Conservation (phyloP, 2,329 filamentous ascomycete genomes). For the Drechslerella dactyloides region DNA sequence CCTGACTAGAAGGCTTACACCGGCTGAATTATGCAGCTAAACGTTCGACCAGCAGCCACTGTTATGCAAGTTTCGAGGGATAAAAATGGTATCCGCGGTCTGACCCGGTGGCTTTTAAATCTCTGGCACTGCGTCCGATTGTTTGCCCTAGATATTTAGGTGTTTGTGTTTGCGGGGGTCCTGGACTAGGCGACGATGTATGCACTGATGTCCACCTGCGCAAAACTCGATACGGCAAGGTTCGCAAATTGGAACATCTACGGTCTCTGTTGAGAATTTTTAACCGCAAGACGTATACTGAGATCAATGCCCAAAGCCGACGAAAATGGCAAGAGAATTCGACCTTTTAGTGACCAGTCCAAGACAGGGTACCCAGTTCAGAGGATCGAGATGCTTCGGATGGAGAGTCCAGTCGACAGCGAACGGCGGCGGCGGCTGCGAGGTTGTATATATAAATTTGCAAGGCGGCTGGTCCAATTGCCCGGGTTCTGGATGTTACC, state of each 20-base stretch:
- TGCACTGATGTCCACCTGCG: slow-evolving; percentile 25
- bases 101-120: slow-evolving; percentile 14
- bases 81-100: slow-evolving; percentile 42
- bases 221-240: slow-evolving; percentile 30
- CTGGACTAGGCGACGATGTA: slow-evolving; percentile 30
- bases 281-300: slow-evolving; percentile 10
- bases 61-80: slow-evolving; percentile 31
- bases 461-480: slow-evolving; percentile 42
- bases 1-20: slow-evolving; percentile 35
- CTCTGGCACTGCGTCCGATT: slow-evolving; percentile 12
- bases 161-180: slow-evolving; percentile 27
- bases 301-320: neutral
- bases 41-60: slow-evolving; percentile 43
- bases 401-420: slow-evolving; percentile 18
- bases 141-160: slow-evolving; percentile 3
- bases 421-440: too few species aligned
- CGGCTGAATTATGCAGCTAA: slow-evolving; percentile 49
- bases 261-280: slow-evolving; percentile 12
- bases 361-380: slow-evolving; percentile 28
- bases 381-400: slow-evolving; percentile 32
- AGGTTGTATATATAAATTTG: slow-evolving; percentile 19
- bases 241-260: slow-evolving; percentile 27
- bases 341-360: slow-evolving; percentile 6
- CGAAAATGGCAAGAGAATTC: slow-evolving; percentile 22
- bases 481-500: slow-evolving; percentile 40